Base-by-base conservation (phyloP, 176 grass and related monocot genomes). In the Oryza longistaminata region DNA sequence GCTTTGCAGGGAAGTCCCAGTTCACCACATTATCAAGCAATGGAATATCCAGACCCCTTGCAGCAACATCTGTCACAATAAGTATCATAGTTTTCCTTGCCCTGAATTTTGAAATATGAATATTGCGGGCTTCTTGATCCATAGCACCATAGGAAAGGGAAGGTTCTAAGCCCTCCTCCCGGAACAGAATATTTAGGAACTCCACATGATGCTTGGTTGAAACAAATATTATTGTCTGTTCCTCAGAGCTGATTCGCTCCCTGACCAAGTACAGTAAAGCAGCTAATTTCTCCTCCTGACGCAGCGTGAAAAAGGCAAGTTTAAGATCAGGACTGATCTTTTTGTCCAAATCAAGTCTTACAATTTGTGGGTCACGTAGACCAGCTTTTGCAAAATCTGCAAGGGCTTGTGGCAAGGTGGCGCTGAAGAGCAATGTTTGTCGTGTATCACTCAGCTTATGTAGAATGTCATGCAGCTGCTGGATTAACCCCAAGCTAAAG, bases 21-120 rank as follows among this genome's bases (percentile, higher is more conserved):
- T 99, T 99, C 83, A 99, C 88, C 78, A 99, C 93, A 85, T 99
- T 99, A 83, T 99, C 96, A 88, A 99, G 92, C 86, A 99, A 84
- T 7, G 96, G 93, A 83, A 99, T 99, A 91, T 99, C 96, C 73
- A 99, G 79, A 39, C 96, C 96, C 79, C 96, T 93, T 29, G 93
- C 91, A 85, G 96, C 96, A 92, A 99, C 89, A 87, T 99, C 96
- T 81, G 96, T 99, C 76, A 99, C 96, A 78, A 99, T 96, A 66
- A 99, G 88, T 39, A 99, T 53, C 96, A 96, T 99, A 12, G 93
- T 91, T 80, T 96, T 96, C 64, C 91, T 89, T 78, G 93, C 86
- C 83, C 93, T 95, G 86, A 96, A 99, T 77, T 69, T 96, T 14
- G 90, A 90, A 87, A 96, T 92, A 72, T 99, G 91, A 66, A 96